Conservation (phyloP, 2,329 filamentous ascomycete genomes). For the Fusarium penzigii region DNA sequence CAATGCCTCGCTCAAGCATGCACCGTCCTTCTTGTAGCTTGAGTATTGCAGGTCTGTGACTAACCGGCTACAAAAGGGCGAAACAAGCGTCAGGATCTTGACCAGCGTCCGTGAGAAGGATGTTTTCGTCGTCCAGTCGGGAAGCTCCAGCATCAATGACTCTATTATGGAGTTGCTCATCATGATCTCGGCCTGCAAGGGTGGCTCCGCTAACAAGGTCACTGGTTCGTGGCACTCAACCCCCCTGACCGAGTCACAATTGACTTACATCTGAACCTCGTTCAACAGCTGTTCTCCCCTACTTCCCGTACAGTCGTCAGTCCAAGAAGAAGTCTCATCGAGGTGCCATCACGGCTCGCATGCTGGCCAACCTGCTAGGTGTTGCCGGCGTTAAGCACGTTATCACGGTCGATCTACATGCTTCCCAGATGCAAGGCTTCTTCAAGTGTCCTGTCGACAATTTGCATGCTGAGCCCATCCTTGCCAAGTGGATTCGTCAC, state of each 20-base stretch:
- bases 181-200: constrained; percentile 98
- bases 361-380: constrained; percentile 92
- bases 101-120: constrained; percentile 92
- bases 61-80: constrained; percentile 50
- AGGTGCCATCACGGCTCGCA: constrained; percentile 92
- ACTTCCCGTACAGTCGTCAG: constrained; percentile 98
- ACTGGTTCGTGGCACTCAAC: constrained; percentile 66
- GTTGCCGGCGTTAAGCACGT: constrained; percentile 97
- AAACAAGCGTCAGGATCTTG: constrained; percentile 69
- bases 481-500: constrained; percentile 91
- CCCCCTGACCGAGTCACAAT: constrained; percentile 13
- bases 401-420: constrained; percentile 94
- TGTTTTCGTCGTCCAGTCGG: constrained; percentile 98
- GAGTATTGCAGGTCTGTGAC: constrained; percentile 12
- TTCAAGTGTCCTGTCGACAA: constrained; percentile 98
- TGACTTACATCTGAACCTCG: constrained; percentile 17
- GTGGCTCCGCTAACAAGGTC: constrained; percentile 93
- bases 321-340: constrained; percentile 99
- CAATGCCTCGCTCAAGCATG: constrained; percentile 5
- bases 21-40: neutral
- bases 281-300: constrained; percentile 74
- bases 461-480: constrained; percentile 90
- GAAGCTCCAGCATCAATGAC: constrained; percentile 94
- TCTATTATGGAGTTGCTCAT: constrained; percentile 99
- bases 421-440: constrained; percentile 99